Conservation (phyloP, 805 yeast genomes). For the Cyberlindnera nakhonratchasimensis region DNA sequence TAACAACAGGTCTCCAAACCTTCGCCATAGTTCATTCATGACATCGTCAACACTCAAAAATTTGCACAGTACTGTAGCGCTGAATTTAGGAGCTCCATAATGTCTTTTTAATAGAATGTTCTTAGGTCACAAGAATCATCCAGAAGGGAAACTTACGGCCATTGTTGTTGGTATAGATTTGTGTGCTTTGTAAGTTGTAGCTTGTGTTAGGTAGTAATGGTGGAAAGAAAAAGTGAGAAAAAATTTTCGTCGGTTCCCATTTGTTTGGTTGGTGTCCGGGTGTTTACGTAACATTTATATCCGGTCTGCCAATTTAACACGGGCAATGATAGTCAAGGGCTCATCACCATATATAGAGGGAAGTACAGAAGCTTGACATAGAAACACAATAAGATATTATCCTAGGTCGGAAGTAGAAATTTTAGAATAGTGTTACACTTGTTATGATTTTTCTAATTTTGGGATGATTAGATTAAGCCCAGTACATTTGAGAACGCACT, state of each 20-base stretch:
- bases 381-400: too few relatives aligned
- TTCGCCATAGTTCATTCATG: slow-evolving; percentile 2
- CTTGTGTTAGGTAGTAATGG: not conserved
- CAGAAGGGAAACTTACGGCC: slow-evolving; percentile 7
- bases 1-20: not conserved
- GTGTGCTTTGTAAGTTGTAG: not conserved
- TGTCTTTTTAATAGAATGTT: slow-evolving; percentile 12
- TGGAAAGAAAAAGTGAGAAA: slow-evolving; percentile 2
- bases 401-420: too few relatives aligned
- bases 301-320: too few relatives aligned
- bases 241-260: not conserved
- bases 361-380: too few relatives aligned
- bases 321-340: too few relatives aligned
- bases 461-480: too few relatives aligned
- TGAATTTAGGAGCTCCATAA: slow-evolving; percentile 28
- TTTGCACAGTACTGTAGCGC: slow-evolving; percentile 11
- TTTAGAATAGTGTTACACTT: too few relatives aligned
- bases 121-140: not conserved
- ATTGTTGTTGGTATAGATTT: not conserved
- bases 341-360: too few relatives aligned
- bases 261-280: slow-evolving; percentile 7
- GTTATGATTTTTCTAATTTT: too few relatives aligned
- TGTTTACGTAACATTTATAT: too few relatives aligned
- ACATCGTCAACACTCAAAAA: slow-evolving; percentile 31
- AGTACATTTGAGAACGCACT: too few relatives aligned